phyloP scores from a whole-genome alignment of 1,139 yeast species.

The Kurtzmaniella quercitrusa region DNA sequence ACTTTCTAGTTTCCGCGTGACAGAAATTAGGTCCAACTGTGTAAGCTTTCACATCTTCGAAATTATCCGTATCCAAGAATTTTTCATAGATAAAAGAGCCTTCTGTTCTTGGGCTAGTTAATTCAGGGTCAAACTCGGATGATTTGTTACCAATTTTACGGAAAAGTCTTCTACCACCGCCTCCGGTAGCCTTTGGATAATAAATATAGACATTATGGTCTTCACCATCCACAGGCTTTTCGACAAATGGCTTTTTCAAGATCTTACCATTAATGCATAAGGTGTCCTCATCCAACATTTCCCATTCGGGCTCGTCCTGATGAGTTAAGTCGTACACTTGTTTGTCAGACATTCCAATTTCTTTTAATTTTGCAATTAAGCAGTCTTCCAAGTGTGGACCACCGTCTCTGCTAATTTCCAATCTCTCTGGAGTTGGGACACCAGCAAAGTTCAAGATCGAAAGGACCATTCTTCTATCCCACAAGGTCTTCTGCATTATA shows the following conservation, averaged over 20 bases:
- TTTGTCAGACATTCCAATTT: slow-evolving; percentile 33
- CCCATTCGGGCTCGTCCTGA: slow-evolving; percentile 74
- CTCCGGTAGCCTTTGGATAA: slow-evolving; percentile 85
- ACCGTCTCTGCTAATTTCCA: slow-evolving; percentile 92
- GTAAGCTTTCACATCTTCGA: slow-evolving; percentile 97
- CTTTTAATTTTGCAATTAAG: slow-evolving; percentile 44
- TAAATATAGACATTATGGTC: slow-evolving; percentile 96
- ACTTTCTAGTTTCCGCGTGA: slow-evolving; percentile 97
- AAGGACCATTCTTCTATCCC: slow-evolving; percentile 94
- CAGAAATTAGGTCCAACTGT: slow-evolving; percentile 90
- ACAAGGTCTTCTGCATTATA: slow-evolving; percentile 83
- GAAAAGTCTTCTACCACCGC: slow-evolving; percentile 93
- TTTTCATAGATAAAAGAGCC: slow-evolving; percentile 92
- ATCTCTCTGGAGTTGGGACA: slow-evolving; percentile 84
- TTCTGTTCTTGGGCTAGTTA: slow-evolving; percentile 71
- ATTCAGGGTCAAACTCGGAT: slow-evolving; percentile 87
- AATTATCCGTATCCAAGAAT: slow-evolving; percentile 97
- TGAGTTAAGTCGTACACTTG: slow-evolving; percentile 61
- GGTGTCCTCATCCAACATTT: slow-evolving; percentile 86
- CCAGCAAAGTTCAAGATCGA: slow-evolving; percentile 73
- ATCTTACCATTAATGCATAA: slow-evolving; percentile 69
- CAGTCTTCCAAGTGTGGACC: slow-evolving; percentile 80
- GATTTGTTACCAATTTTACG: slow-evolving; percentile 97
- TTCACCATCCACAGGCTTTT: slow-evolving; percentile 98
- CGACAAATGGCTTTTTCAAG: slow-evolving; percentile 88